phyloP scores from a whole-genome alignment of 768 basidiomycete genomes.

The Suillus discolor region DNA sequence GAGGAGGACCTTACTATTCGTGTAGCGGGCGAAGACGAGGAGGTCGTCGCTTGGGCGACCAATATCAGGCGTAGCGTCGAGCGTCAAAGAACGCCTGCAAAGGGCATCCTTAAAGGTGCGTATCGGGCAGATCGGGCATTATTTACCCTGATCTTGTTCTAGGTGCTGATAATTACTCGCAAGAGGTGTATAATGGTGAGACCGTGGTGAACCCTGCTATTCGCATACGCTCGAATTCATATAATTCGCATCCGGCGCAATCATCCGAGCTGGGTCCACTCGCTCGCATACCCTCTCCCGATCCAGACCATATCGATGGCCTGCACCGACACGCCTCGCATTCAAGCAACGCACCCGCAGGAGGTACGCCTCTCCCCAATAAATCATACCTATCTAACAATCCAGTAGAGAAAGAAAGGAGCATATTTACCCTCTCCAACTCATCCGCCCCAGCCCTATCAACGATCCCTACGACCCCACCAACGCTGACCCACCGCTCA shows the following conservation, averaged over 20 bases:
- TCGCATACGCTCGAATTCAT: constrained; percentile 82
- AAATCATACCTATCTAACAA: constrained; percentile 37
- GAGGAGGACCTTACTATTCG: constrained; percentile 79
- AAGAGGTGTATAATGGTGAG: constrained; percentile 56
- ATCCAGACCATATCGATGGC: constrained; percentile 88
- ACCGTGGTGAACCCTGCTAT: constrained; percentile 37
- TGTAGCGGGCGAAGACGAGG: constrained; percentile 53
- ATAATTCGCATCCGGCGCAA: constrained; percentile 52
- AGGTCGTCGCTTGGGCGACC: constrained; percentile 78
- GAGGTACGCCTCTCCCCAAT: constrained; percentile 18
- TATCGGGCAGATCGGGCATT: neutral
- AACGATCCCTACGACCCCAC: constrained; percentile 45
- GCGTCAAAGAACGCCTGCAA: constrained; percentile 63
- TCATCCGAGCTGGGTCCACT: constrained; percentile 70
- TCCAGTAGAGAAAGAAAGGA: constrained; percentile 40
- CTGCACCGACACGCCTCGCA: constrained; percentile 69
- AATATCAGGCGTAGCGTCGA: constrained; percentile 75
- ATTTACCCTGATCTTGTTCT: neutral
- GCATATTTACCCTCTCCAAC: constrained; percentile 80
- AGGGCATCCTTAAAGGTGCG: constrained; percentile 84
- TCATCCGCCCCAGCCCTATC: constrained; percentile 90
- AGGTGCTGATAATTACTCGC: constrained; percentile 75
- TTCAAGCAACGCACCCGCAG: constrained; percentile 33
- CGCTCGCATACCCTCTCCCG: constrained; percentile 79
- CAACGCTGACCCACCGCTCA: constrained; percentile 69